Conservation (phyloP, 2,329 filamentous ascomycete species). For the Aspergillus ruber region DNA sequence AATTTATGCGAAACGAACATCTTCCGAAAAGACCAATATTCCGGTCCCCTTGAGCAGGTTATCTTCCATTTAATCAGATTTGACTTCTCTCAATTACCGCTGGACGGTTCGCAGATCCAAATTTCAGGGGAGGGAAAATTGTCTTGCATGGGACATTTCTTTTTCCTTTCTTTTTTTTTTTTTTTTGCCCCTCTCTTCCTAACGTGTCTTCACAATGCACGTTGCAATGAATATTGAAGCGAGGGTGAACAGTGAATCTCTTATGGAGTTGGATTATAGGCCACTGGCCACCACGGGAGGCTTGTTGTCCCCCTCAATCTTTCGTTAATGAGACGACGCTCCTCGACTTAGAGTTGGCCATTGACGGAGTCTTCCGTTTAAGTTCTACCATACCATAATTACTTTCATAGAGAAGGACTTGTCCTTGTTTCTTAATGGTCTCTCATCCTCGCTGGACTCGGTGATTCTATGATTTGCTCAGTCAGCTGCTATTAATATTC, state of each 20-base stretch:
- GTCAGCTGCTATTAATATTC: too few relatives aligned
- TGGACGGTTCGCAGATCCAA: slow-evolving; percentile 22
- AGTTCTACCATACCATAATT: background rate
- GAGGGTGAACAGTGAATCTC: too few relatives aligned
- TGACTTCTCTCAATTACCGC: slow-evolving; percentile 4
- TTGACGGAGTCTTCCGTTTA: background rate
- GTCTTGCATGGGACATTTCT: background rate
- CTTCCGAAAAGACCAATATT: background rate
- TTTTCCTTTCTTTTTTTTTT: background rate
- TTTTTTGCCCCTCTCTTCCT: background rate
- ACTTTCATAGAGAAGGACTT: background rate
- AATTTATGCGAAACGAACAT: background rate
- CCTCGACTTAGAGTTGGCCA: background rate
- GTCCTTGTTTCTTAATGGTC: background rate
- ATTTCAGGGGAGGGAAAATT: slow-evolving; percentile 10
- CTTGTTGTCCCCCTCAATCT: too few relatives aligned
- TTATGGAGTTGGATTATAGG: too few relatives aligned
- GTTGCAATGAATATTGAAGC: too few relatives aligned
- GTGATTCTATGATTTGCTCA: too few relatives aligned
- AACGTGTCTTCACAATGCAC: background rate
- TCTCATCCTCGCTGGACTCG: background rate
- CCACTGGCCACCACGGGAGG: too few relatives aligned
- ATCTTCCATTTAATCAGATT: background rate
- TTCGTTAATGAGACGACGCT: too few relatives aligned
- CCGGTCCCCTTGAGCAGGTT: background rate